Percentiles rank a stretch among this genome's conserved stretches.
These are phyloP conservation scores for Lepiota brunneoincarnata DNA, from an alignment of 768 basidiomycete species.

Conservation along the genomic window DNA sequence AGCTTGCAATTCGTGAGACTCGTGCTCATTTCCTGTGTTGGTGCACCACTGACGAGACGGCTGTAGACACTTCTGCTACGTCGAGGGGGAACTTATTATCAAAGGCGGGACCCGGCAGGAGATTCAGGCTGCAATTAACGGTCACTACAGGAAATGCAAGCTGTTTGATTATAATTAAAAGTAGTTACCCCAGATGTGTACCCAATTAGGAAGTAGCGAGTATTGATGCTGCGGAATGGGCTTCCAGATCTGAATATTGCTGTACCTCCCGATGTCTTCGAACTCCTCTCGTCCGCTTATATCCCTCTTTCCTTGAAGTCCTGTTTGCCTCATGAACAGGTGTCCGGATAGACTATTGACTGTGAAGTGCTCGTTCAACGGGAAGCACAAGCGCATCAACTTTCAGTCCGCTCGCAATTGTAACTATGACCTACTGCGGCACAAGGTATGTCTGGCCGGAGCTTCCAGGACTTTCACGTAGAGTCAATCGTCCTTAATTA, in stretches of 20 bases:
- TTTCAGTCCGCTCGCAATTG: slow-evolving; percentile 81
- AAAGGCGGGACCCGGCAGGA: slow-evolving; percentile 9
- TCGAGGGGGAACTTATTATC: slow-evolving; percentile 46
- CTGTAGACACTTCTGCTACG: slow-evolving; percentile 49
- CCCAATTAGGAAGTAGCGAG: slow-evolving; percentile 2
- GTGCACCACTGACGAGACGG: neutral
- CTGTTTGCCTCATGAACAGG: slow-evolving; percentile 25
- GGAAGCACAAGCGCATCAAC: slow-evolving; percentile 69
- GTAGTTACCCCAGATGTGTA: too few species aligned
- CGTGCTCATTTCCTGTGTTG: neutral
- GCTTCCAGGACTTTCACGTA: neutral
- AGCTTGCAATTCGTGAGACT: slow-evolving; percentile 48
- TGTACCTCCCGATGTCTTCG: slow-evolving; percentile 7
- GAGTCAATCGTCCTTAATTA: slow-evolving; percentile 6
- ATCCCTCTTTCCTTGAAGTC: neutral
- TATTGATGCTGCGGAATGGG: slow-evolving; percentile 11
- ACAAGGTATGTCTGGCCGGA: slow-evolving; percentile 50
- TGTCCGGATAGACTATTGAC: slow-evolving; percentile 76
- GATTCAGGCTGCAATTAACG: neutral
- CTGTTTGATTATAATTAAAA: slow-evolving; percentile 4
- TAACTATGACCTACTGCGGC: slow-evolving; percentile 68
- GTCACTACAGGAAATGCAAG: slow-evolving; percentile 1
- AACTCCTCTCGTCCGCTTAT: slow-evolving; percentile 3
- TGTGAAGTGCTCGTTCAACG: slow-evolving; percentile 82
- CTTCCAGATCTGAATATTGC: slow-evolving; percentile 9